A percentile compares a stretch with the other conserved stretches of the same genome.
Conservation (phyloP, 805 yeast genomes). For the Isabelozyma pseudorhagii region DNA sequence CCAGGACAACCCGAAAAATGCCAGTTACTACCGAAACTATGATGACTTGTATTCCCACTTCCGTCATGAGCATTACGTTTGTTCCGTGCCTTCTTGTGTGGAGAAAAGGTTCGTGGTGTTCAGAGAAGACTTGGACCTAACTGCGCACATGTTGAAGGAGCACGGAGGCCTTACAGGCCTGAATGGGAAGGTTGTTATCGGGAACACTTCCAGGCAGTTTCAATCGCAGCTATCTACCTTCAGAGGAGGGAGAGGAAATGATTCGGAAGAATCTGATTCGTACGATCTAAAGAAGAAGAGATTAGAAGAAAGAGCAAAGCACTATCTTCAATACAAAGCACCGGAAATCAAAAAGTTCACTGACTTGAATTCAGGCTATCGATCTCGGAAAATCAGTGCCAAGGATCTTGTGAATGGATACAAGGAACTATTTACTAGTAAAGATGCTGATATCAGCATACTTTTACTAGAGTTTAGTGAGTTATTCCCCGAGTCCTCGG, state of each 20-base stretch:
- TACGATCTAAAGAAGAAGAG: conserved; percentile 54
- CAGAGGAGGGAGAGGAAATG: conserved; percentile 10
- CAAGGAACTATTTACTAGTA: conserved; percentile 43
- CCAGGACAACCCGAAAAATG: conserved; percentile 56
- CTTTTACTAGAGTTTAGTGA: conserved; percentile 62
- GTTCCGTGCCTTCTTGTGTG: conserved; percentile 73
- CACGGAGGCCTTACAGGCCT: conserved; percentile 62
- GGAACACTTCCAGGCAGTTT: conserved; percentile 37
- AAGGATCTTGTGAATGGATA: conserved; percentile 46
- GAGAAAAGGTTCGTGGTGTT: conserved; percentile 93
- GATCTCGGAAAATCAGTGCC: conserved; percentile 45
- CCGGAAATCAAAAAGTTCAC: conserved; percentile 47
- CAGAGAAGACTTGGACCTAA: conserved; percentile 77
- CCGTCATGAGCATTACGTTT: conserved; percentile 65
- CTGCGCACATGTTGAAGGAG: conserved; percentile 82
- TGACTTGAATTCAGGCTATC: conserved; percentile 46
- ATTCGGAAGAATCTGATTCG: conserved; percentile 28
- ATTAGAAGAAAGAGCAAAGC: conserved; percentile 81
- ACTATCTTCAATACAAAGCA: conserved; percentile 59
- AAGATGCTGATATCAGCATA: conserved; percentile 50
- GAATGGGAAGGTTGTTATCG: conserved; percentile 38
- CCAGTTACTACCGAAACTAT: conserved; percentile 70
- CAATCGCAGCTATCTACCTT: conserved; percentile 67
- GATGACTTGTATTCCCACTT: conserved; percentile 76
- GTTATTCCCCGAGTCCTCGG: conserved; percentile 46